Conservation (phyloP, 768 basidiomycete species). For the Dentipellis fragilis region DNA sequence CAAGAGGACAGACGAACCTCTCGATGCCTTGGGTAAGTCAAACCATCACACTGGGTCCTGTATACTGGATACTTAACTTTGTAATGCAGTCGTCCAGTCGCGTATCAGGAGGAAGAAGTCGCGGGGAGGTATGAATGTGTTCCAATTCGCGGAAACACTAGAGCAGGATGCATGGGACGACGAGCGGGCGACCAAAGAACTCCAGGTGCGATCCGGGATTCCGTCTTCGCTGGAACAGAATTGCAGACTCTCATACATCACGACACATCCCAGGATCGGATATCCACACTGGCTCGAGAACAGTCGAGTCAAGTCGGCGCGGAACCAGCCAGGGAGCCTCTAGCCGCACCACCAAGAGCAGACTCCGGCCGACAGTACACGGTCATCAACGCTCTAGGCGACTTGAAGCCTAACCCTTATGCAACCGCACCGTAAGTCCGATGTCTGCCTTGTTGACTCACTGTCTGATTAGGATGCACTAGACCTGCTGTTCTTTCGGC, state of each 20-base stretch:
- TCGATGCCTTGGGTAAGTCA: conserved; percentile 65
- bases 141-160: conserved; percentile 75
- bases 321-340: background rate
- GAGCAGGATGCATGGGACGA: conserved; percentile 63
- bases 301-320: conserved; percentile 2
- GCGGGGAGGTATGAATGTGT: conserved; percentile 45
- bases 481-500: conserved; percentile 50
- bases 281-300: conserved; percentile 16
- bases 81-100: conserved; percentile 49
- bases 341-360: conserved; percentile 2
- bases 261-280: conserved; percentile 13
- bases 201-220: conserved; percentile 43
- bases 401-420: background rate
- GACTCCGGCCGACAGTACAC: conserved; percentile 10
- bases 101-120: conserved; percentile 52
- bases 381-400: conserved; percentile 5
- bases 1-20: conserved; percentile 71
- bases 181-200: conserved; percentile 39
- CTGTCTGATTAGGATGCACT: background rate
- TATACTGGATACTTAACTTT: conserved; percentile 6
- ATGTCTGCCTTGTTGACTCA: background rate
- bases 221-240: background rate
- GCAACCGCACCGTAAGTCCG: conserved; percentile 19
- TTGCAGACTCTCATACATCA: background rate
- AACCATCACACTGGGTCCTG: background rate